Base-by-base conservation (phyloP, 495 filamentous ascomycete genomes). In the Aspergillus funiculosus region DNA sequence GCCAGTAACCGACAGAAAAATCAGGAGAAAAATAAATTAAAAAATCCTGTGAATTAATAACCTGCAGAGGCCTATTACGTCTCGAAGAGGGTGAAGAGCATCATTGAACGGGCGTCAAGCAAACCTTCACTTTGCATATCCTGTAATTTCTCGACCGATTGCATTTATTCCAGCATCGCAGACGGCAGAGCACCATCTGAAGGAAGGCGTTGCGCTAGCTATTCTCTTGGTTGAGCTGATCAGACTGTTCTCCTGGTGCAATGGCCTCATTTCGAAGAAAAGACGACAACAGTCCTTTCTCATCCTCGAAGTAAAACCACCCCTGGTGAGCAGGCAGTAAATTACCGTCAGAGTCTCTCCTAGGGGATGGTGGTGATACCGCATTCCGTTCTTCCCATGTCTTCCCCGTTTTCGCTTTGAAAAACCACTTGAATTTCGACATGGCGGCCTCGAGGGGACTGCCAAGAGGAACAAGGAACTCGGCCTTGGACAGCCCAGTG, bases 391-490 rank as follows among this genome's bases (percentile, higher is more conserved):
- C 47, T 0, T 75, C 66, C 83, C 82, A 87, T 6, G 59, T 43
- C 8, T 72, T 63, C 1, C 76, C 74, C 0, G 78, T 78, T 54
- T 80, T 74, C 2, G 60, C 51, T 9, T 59, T 46, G 62, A 86
- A 87, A 52, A 80, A 79, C 0, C 34, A n/a, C 51, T 67, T 62
- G 56, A 86, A 85, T 0, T 56, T 56, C 0, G 19, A 50, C 20
- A 75, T 63, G 5, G 76, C 77, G 5, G 44, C 17, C 0, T 61
- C 57, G 2, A 66, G 53, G 1, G 22, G 54, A 20, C 59, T 62
- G 7, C 56, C 60, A 0, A 59, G 43, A 5, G 61, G 60, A 8
- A 63, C 59, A 13, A 77, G 51, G 11, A 65, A 46, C 2, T 69
- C 50, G 2, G 54, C 42, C 1, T 32, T 39, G 0, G 51, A 53